Evolutionary conservation across 169 alveolate species (phyloP), one percentile per base, ranked within the genome.

Genomic region (Plasmodium fragile): DNA sequence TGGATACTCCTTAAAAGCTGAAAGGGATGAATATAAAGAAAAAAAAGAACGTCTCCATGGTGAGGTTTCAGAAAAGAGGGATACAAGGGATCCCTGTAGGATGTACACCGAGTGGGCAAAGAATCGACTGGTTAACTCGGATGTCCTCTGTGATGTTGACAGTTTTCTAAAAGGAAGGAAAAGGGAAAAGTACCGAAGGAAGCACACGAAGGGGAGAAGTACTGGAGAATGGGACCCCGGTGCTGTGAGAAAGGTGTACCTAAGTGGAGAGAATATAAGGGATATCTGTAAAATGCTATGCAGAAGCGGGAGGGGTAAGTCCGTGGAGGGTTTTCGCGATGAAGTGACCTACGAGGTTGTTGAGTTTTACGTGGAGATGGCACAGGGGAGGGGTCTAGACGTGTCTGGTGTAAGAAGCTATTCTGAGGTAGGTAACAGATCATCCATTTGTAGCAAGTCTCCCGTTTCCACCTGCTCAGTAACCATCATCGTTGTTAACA

Each of bases 401-500:
- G n/a, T 11, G 75, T 7, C 13, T 1, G n/a, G 36, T 65, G 75
- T 22, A n/a, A 11, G 30, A 25, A 65, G 36, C 59, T 4, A 49
- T 49, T 49, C 59, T 16, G 0, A 0, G 25, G 25, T 16, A 49
- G 7, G 59, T 22, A 49, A 16, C 59, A 11, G 16, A 49, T 49
- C 25, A 22, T 16, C 59, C 59, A 49, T 49, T 49, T 49, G 18
- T 49, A 11, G 22, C 22, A 49, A 49, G 7, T 11, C 59, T 1
- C 16, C 59, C 59, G 22, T 49, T 49, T 49, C 59, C 59, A 71
- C 71, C 18, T 41, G 53, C 36, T 49, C 82, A 3, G 11, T 83
- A 70, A 72, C 32, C 49, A 83, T 83, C 32, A 72, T 83, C 10
- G 52, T 18, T 6, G 92, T 83, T 72, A 83, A 30, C 18, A 83